phyloP scores from a whole-genome alignment of 2,329 filamentous ascomycete species.

The Diaporthe sp. region DNA sequence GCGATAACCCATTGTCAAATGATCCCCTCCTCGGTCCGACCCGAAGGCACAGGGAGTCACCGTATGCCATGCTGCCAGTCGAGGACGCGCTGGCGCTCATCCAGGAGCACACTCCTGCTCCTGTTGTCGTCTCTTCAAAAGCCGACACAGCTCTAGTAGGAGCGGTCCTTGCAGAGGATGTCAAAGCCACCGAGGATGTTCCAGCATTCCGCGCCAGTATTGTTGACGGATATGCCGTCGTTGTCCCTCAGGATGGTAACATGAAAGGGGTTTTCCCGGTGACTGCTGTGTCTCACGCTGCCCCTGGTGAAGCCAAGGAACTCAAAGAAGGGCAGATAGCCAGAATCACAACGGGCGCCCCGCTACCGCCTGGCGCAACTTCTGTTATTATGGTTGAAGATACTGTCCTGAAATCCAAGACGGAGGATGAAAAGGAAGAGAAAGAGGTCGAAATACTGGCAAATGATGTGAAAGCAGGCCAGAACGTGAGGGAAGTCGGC shows the following conservation, averaged over 20 bases:
- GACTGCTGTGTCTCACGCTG: conserved; percentile 86
- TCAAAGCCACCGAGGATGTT: conserved; percentile 84
- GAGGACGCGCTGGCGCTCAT: conserved; percentile 84
- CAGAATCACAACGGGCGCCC: conserved; percentile 94
- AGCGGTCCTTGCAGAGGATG: conserved; percentile 84
- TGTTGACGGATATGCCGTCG: conserved; percentile 94
- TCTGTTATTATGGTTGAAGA: conserved; percentile 98
- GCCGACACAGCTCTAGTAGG: conserved; percentile 80
- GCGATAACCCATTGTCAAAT: conserved; percentile 70
- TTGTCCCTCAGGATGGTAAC: conserved; percentile 72
- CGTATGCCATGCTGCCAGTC: conserved; percentile 92
- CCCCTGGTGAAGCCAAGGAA: conserved; percentile 75
- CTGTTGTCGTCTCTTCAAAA: conserved; percentile 68
- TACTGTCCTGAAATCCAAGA: conserved; percentile 81
- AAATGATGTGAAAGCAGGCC: conserved; percentile 78
- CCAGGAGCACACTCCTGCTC: conserved; percentile 77
- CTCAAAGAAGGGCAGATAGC: conserved; percentile 83
- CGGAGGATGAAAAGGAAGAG: conserved; percentile 87
- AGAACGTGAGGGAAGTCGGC: conserved; percentile 93
- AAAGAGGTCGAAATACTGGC: conserved; percentile 89
- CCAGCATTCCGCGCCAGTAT: conserved; percentile 96
- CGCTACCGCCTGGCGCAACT: conserved; percentile 88
- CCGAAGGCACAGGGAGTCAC: conserved; percentile 84
- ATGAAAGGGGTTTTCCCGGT: conserved; percentile 89
- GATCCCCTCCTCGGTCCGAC: conserved; percentile 74